Base-by-base conservation (phyloP, 2,329 filamentous ascomycete genomes). In the Microdochium bolleyi region DNA sequence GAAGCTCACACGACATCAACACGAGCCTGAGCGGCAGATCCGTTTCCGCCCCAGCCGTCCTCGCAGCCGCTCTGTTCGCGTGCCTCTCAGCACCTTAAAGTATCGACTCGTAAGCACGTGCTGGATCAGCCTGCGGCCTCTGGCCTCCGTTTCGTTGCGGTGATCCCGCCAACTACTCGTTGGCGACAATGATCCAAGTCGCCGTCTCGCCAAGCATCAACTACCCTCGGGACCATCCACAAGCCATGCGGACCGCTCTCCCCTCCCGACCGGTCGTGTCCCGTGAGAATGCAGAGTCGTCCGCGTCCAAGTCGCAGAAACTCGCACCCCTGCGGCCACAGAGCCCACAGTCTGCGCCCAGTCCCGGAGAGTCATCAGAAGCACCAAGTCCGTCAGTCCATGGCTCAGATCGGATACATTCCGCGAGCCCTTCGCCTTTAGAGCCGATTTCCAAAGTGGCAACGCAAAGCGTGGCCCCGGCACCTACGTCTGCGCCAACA, bases 401-500 rank as follows among this genome's bases (percentile, higher is more conserved):
- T 19, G 62, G 60, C 51, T 66, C 62, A 21, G 62, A 66, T 16
- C 57, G 63, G 52, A 51, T 61, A 10, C 54, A 58, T 52, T 64
- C 63, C 8, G 63, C 64, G 51, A 66, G 63, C 48, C 63, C 63
- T 25, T 66, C 63, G 51, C 63, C 63, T 16, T 62, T 65, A 32
- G 62, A 63, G 34, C 52, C 60, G 22, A 44, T 57, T 30, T 55
- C 52, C 37, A 60, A 59, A 54, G 61, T 58, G n/a, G 54, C 48
- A 16, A 55, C 53, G 46, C 50, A 57, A 16, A 49, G 48, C 10
- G 52, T 53, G 22, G 61, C 56, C 41, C 49, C 56, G 7, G 41
- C 3, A 19, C 41, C 41, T 19, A 56, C 52, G 21, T 57, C 61
- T 10, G 41, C 58, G 9, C 46, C 57, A 24, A 58, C 49, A 34